A percentile compares a stretch with the other conserved stretches of the same genome.
Conservation (phyloP, 768 basidiomycete genomes). For the Mycena belliarum region DNA sequence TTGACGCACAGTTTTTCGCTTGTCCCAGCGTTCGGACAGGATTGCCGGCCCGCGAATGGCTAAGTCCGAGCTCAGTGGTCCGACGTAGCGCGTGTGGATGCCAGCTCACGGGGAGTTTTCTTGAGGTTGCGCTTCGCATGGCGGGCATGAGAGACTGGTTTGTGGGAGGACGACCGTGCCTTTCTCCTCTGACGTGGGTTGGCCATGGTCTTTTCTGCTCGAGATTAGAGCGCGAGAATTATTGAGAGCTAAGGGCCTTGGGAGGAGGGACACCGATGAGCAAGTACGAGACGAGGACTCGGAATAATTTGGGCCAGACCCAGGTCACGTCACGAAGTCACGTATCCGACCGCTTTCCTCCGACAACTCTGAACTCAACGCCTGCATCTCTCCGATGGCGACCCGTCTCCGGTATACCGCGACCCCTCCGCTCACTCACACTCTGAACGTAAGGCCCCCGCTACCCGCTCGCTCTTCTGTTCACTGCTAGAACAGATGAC, state of each 20-base stretch:
- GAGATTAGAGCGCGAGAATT: no score
- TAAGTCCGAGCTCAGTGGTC: constrained; percentile 30
- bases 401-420: constrained; percentile 32
- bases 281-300: no score
- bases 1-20: constrained; percentile 83
- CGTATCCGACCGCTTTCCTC: no score
- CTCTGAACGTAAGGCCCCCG: constrained; percentile 21
- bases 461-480: neutral
- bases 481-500: constrained; percentile 37
- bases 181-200: constrained; percentile 95
- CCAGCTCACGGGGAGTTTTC: constrained; percentile 70
- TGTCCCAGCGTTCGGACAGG: constrained; percentile 87
- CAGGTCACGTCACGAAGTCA: no score
- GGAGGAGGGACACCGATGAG: no score
- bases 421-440: constrained; percentile 7
- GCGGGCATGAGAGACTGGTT: constrained; percentile 69
- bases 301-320: no score
- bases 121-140: constrained; percentile 75
- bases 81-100: constrained; percentile 6
- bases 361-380: no score
- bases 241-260: no score
- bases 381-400: no score
- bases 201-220: constrained; percentile 78
- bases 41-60: constrained; percentile 81
- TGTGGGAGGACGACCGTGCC: constrained; percentile 73